A percentile compares a stretch with the other conserved stretches of the same genome.
Evolutionary conservation across 176 grass and related monocot genomes (phyloP).

Genomic region (Poa annua): DNA sequence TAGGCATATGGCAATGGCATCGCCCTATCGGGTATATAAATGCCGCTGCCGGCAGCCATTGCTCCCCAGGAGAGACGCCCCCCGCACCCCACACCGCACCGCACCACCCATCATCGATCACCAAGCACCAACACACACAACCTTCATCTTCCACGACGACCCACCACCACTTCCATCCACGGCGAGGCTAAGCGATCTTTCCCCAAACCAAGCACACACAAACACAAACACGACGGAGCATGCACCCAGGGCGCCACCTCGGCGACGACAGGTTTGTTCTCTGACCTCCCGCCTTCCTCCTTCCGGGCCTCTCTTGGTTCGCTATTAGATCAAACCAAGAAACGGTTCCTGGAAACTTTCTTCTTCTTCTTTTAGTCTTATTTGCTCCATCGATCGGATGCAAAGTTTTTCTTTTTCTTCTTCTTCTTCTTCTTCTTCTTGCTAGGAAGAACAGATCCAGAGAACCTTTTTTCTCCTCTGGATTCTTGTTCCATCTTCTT

Average conservation of each 20-base stretch:
- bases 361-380: neutral
- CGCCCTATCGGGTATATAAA: constrained; percentile 41
- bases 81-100: constrained; percentile 5
- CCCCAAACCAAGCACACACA: constrained; percentile 14
- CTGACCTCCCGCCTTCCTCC: constrained; percentile 28
- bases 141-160: constrained; percentile 11
- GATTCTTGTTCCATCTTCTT: constrained; percentile 37
- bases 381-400: neutral
- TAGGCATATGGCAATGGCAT: too few species aligned
- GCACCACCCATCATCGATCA: neutral
- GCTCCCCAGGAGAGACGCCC: constrained; percentile 55
- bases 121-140: constrained; percentile 21
- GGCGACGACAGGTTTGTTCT: constrained; percentile 62
- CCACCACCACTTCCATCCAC: constrained; percentile 32
- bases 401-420: constrained; percentile 10
- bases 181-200: constrained; percentile 80
- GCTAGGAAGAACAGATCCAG: constrained; percentile 67
- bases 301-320: constrained; percentile 16
- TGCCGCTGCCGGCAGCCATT: neutral
- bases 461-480: constrained; percentile 64
- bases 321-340: constrained; percentile 44
- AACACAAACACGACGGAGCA: constrained; percentile 19
- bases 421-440: neutral
- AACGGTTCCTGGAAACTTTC: neutral
- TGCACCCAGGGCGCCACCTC: neutral